phyloP scores from a whole-genome alignment of 345 rosid genomes.

The Arabis hirsuta region DNA sequence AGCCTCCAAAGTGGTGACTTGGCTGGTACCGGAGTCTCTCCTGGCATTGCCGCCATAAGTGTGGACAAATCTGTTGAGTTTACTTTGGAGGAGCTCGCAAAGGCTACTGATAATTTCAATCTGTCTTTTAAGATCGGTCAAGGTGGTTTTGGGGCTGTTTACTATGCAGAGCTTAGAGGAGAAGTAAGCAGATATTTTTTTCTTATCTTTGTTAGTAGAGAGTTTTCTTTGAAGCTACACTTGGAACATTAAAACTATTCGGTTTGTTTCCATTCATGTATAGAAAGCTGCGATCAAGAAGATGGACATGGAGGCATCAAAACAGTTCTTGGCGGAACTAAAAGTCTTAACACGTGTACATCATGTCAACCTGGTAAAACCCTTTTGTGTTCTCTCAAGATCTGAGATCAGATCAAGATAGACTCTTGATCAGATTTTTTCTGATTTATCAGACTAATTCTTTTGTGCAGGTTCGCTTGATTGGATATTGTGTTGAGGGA shows the following conservation, averaged over 20 bases:
- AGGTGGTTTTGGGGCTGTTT: constrained; percentile 95
- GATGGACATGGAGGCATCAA: constrained; percentile 97
- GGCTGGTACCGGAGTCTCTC: constrained; percentile 46
- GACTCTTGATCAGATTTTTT: neutral
- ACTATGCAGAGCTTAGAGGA: constrained; percentile 91
- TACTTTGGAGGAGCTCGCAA: constrained; percentile 87
- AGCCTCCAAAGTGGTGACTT: constrained; percentile 40
- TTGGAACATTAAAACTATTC: constrained; percentile 6
- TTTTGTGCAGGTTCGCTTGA: constrained; percentile 71
- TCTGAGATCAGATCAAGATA: neutral
- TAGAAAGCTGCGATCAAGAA: constrained; percentile 99
- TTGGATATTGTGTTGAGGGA: constrained; percentile 94
- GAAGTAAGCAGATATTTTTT: constrained; percentile 58
- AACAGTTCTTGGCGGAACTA: constrained; percentile 92
- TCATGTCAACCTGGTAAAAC: constrained; percentile 88
- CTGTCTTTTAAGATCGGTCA: constrained; percentile 84
- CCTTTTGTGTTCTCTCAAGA: constrained; percentile 24
- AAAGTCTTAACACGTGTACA: constrained; percentile 92
- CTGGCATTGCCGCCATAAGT: constrained; percentile 63
- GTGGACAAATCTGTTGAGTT: constrained; percentile 90
- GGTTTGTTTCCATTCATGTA: constrained; percentile 24
- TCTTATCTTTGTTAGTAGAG: neutral
- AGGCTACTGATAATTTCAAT: constrained; percentile 83
- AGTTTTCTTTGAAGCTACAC: neutral
- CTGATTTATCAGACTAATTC: neutral